Base-by-base conservation (phyloP, 1,139 yeast genomes). In the Arxiozyma slooffiae region DNA sequence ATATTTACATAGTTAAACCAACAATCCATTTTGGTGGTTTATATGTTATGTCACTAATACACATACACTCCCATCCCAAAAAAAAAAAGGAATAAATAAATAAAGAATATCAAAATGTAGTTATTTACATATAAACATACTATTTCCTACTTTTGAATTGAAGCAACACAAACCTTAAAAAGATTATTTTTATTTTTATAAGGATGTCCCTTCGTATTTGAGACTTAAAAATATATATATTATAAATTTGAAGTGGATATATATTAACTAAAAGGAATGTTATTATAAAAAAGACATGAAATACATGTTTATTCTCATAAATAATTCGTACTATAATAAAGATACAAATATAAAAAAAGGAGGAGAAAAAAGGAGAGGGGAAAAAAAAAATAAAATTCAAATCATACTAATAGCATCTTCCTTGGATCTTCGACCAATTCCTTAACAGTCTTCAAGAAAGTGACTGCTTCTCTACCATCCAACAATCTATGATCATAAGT, bases 381-480 rank as follows among this genome's bases (percentile, higher is more conserved):
- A 23, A 23, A 30, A 14, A 30, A 30, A 30, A 11, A 4, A 2
- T 4, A 30, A 30, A 7, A n/a, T n/a, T 30, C 36, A 30, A 30
- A 30, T 30, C 36, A 30, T 30, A n/a, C 36, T 11, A 92, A 79
- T 69, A 92, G 80, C 98, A 92, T 92, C 79, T 88, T 92, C 79
- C 96, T 85, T 72, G 99, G 99, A 71, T 92, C 99, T 76, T 94
- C 98, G 64, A 92, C 86, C 72, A 87, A 82, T 76, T 92, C 98
- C 79, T 92, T 92, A 60, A 92, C 82, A 46, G 96, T 87, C 77
- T 82, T 89, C 74, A 92, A 80, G 88, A 90, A 92, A 53, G 94
- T 87, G 57, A 94, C 98, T 49, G 97, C 97, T 76, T 92, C 99
- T 75, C 98, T 86, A 63, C 99, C 99, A 69, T 92, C 99, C 68